Base-by-base conservation (phyloP, 2,329 filamentous ascomycete genomes). In the Teratosphaeria epicoccoides region DNA sequence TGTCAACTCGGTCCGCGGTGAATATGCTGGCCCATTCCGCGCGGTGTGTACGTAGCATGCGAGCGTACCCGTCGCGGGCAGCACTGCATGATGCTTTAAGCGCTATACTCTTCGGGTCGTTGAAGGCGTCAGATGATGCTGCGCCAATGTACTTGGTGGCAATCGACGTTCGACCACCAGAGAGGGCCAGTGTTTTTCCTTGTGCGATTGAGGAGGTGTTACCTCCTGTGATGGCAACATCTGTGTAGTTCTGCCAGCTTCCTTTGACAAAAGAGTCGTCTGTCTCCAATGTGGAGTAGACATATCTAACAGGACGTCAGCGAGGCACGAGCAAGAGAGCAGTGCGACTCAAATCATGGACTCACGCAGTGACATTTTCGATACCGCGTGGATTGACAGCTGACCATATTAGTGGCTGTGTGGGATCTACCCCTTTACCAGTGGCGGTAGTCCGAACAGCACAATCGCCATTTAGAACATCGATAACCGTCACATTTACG, bases 121-220 rank as follows among this genome's bases (percentile, higher is more conserved):
- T 55, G 60, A 87, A 88, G 0, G 82, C 83, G 65, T 88, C 85
- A 0, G 77, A 78, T 1, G 84, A 85, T 3, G 85, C 84, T 47
- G 75, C 77, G 24, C 85, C 85, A 14, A 88, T 74, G 57, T 77
- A 87, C 61, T 88, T 88, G 46, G 75, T 78, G 45, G 87, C 67
- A 1, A 73, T 77, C 2, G 78, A 72, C 0, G 74, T 74, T 56
- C 78, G 61, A 1, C 78, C 77, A 2, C 76, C 74, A 25, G 68
- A 69, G 6, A 87, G 70, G 1, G 66, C 69, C 24, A 84, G 72
- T 9, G 71, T 65, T 43, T 80, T 75, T 6, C 77, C 73, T 58
- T 86, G 82, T 1, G 80, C 82, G 56, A 87, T 80, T 0, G 82
- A 83, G 0, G 83, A 84, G 10, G 72, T 71, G 56, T 86, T 84